phyloP scores from a whole-genome alignment of 2,329 filamentous ascomycete species.

The Colletotrichum graminicola region DNA sequence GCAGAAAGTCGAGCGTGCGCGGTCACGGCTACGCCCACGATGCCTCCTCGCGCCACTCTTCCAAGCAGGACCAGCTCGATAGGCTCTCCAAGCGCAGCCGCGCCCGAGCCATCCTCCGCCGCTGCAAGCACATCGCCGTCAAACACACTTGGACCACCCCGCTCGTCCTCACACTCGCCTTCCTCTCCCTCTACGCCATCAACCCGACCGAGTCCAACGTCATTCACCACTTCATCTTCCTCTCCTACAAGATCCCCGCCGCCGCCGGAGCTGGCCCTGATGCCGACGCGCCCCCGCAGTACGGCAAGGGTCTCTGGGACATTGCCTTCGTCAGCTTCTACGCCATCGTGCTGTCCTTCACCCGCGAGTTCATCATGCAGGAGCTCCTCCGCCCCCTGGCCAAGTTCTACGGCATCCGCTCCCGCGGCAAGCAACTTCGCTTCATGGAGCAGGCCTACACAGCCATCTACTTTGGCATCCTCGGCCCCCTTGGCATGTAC shows the following conservation, averaged over 20 bases:
- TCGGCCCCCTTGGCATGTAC: conserved; percentile 76
- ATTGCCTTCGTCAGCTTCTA: conserved; percentile 80
- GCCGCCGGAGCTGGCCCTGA: conserved; percentile 46
- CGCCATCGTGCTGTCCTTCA: conserved; percentile 77
- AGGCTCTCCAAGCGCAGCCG: conserved; percentile 39
- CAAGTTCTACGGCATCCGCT: conserved; percentile 67
- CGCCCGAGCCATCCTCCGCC: conserved; percentile 36
- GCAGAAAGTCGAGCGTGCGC: conserved; percentile 40
- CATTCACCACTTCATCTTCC: conserved; percentile 73
- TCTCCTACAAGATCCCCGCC: conserved; percentile 74
- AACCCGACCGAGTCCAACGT: conserved; percentile 75
- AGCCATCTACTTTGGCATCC: conserved; percentile 76
- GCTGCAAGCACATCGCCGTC: conserved; percentile 40
- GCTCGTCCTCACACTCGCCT: conserved; percentile 65
- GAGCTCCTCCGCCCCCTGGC: conserved; percentile 75
- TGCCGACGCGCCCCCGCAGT: conserved; percentile 63
- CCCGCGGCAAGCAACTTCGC: conserved; percentile 72
- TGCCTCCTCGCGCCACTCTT: conserved; percentile 13
- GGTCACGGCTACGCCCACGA: conserved; percentile 26
- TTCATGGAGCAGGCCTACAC: conserved; percentile 86
- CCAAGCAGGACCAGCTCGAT: conserved; percentile 38
- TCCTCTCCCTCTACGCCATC: conserved; percentile 69
- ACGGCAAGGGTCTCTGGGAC: conserved; percentile 78
- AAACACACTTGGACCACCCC: conserved; percentile 58
- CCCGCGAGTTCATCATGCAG: conserved; percentile 82